Percentiles rank a stretch among this genome's conserved stretches.
phyloP scores from a whole-genome alignment of 352 stramenopile species.

The Phytophthora sansomeana region DNA sequence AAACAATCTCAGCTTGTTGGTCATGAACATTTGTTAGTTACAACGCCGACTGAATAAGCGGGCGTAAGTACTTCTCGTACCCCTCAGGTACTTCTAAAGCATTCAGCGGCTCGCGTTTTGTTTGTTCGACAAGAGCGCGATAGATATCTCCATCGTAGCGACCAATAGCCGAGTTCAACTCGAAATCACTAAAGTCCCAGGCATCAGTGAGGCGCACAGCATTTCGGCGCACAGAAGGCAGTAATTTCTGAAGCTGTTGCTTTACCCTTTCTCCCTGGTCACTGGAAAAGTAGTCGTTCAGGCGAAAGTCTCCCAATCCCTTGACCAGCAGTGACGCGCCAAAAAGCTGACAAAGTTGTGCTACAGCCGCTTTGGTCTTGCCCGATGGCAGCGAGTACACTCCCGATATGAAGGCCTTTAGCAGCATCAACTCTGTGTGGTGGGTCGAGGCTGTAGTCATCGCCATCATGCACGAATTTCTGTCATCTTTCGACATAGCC shows the following conservation, averaged over 20 bases:
- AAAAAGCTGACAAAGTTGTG: slow-evolving; percentile 49
- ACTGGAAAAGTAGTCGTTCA: slow-evolving; percentile 54
- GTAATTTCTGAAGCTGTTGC: slow-evolving; percentile 41
- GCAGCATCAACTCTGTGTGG: slow-evolving; percentile 56
- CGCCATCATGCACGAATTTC: slow-evolving; percentile 54
- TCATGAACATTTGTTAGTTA: slow-evolving; percentile 6
- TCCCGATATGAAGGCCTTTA: slow-evolving; percentile 50
- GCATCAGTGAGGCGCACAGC: slow-evolving; percentile 50
- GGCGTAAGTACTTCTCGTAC: slow-evolving; percentile 49
- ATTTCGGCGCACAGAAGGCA: slow-evolving; percentile 50
- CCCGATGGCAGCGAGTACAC: slow-evolving; percentile 39
- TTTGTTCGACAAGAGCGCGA: slow-evolving; percentile 49
- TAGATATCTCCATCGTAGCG: slow-evolving; percentile 67
- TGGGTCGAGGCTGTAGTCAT: slow-evolving; percentile 54
- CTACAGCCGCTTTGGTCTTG: slow-evolving; percentile 45
- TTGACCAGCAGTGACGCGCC: slow-evolving; percentile 48
- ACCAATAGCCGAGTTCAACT: slow-evolving; percentile 66
- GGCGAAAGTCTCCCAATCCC: slow-evolving; percentile 57
- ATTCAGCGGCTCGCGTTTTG: slow-evolving; percentile 56
- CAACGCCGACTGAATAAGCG: slow-evolving; percentile 37
- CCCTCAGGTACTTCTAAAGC: slow-evolving; percentile 45
- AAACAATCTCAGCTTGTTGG: slow-evolving; percentile 1
- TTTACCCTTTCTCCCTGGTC: slow-evolving; percentile 46
- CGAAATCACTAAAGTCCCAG: slow-evolving; percentile 64
- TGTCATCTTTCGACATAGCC: slow-evolving; percentile 43